Percentiles rank a stretch among this genome's conserved stretches.
phyloP scores from a whole-genome alignment of 495 filamentous ascomycete species.

The Astrothelium macrocarpum region DNA sequence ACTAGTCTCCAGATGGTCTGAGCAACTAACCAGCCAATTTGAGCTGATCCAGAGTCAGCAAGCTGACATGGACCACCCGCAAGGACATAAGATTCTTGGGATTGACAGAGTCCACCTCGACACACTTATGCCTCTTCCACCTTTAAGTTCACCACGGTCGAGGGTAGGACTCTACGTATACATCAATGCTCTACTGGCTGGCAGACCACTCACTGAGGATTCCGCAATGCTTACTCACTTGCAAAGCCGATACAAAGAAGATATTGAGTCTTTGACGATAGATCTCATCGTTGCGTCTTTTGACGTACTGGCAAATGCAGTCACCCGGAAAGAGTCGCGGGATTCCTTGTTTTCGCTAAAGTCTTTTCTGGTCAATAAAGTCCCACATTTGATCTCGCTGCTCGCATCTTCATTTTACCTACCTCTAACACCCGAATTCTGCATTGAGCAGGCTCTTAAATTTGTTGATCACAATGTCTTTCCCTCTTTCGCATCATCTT shows the following conservation, averaged over 20 bases:
- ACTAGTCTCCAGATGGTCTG: background rate
- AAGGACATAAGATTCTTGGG: background rate
- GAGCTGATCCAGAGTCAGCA: background rate
- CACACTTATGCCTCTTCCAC: slow-evolving; percentile 53
- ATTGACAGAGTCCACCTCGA: slow-evolving; percentile 14
- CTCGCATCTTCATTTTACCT: slow-evolving; percentile 29
- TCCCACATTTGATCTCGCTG: background rate
- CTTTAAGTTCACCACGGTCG: slow-evolving; percentile 47
- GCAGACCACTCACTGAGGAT: slow-evolving; percentile 77
- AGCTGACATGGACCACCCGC: background rate
- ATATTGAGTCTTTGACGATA: slow-evolving; percentile 60
- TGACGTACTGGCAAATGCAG: slow-evolving; percentile 77
- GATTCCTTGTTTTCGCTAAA: slow-evolving; percentile 69
- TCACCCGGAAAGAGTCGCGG: slow-evolving; percentile 64
- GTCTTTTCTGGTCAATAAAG: slow-evolving; percentile 87
- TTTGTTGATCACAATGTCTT: slow-evolving; percentile 72
- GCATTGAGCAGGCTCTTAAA: slow-evolving; percentile 66
- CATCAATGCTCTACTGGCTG: slow-evolving; percentile 70
- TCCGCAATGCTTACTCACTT: slow-evolving; percentile 66
- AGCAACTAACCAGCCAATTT: background rate
- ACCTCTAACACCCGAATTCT: slow-evolving; percentile 66
- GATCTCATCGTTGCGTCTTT: slow-evolving; percentile 83
- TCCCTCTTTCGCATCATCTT: slow-evolving; percentile 69
- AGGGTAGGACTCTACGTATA: slow-evolving; percentile 89
- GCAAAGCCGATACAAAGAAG: slow-evolving; percentile 73